Evolutionary conservation across 371 early-diverging fungal genomes (phyloP).

Genomic region (Haplosporangium sp.): DNA sequence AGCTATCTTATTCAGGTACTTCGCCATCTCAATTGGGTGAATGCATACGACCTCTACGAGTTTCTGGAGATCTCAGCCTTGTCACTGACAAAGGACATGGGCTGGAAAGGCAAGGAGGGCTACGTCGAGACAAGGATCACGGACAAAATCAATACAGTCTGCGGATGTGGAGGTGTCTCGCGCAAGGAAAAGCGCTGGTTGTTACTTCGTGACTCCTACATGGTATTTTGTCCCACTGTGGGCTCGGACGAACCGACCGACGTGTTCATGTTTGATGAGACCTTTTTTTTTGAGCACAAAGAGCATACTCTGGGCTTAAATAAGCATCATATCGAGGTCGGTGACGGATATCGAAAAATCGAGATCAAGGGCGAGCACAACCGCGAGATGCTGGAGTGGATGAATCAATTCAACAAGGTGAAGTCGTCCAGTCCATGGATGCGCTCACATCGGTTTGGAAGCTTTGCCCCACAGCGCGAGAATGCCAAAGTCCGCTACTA

Average conservation of each 20-base stretch:
- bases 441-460: conserved; percentile 73
- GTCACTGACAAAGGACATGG: conserved; percentile 80
- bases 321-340: conserved; percentile 61
- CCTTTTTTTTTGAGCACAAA: conserved; percentile 65
- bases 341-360: conserved; percentile 71
- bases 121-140: conserved; percentile 70
- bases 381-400: conserved; percentile 74
- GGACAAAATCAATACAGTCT: conserved; percentile 55
- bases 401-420: conserved; percentile 68
- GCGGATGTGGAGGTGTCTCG: conserved; percentile 44
- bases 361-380: conserved; percentile 77
- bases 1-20: conserved; percentile 69
- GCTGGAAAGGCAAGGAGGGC: conserved; percentile 91
- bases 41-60: conserved; percentile 78
- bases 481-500: conserved; percentile 75
- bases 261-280: conserved; percentile 77
- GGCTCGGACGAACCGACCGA: conserved; percentile 70
- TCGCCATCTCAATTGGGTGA: conserved; percentile 66
- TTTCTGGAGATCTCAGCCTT: conserved; percentile 84
- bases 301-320: conserved; percentile 63
- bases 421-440: conserved; percentile 77
- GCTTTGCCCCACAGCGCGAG: conserved; percentile 86
- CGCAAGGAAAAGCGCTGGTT: conserved; percentile 80
- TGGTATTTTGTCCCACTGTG: conserved; percentile 68
- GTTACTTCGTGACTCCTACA: conserved; percentile 79